Conservation (phyloP, 2,329 filamentous ascomycete species). For the Venturia pyrina region DNA sequence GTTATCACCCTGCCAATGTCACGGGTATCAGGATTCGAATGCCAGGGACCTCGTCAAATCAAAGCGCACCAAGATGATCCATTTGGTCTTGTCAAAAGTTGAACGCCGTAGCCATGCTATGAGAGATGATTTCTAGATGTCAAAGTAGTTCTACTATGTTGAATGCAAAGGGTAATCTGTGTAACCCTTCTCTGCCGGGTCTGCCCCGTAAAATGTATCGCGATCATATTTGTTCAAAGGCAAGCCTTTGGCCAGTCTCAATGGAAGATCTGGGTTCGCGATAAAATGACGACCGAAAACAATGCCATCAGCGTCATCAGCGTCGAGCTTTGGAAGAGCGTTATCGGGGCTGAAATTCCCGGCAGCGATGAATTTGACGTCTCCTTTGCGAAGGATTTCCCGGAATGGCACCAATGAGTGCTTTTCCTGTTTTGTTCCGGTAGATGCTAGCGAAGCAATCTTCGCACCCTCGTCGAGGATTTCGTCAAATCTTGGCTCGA, state of each 20-base stretch:
- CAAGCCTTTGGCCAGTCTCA: constrained; percentile 33
- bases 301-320: constrained; percentile 35
- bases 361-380: constrained; percentile 1
- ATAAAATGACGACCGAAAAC: constrained; percentile 42
- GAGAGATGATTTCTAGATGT: background rate
- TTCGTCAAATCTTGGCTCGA: constrained; percentile 47
- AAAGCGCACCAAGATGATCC: background rate
- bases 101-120: background rate
- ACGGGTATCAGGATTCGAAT: background rate
- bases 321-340: constrained; percentile 25
- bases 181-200: constrained; percentile 29
- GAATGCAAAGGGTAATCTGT: constrained; percentile 29
- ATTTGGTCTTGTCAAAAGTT: background rate
- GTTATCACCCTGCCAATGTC: background rate
- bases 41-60: background rate
- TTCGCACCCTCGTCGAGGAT: constrained; percentile 31
- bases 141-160: background rate
- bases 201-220: constrained; percentile 33
- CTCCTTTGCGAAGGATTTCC: constrained; percentile 1
- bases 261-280: constrained; percentile 40
- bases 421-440: constrained; percentile 2
- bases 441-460: constrained; percentile 17
- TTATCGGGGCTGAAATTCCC: constrained; percentile 7
- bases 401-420: background rate
- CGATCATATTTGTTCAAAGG: constrained; percentile 35